These are phyloP conservation scores for Mycocentrospora acerina DNA, from an alignment of 2,329 filamentous ascomycete genomes.

Conservation along the genomic window DNA sequence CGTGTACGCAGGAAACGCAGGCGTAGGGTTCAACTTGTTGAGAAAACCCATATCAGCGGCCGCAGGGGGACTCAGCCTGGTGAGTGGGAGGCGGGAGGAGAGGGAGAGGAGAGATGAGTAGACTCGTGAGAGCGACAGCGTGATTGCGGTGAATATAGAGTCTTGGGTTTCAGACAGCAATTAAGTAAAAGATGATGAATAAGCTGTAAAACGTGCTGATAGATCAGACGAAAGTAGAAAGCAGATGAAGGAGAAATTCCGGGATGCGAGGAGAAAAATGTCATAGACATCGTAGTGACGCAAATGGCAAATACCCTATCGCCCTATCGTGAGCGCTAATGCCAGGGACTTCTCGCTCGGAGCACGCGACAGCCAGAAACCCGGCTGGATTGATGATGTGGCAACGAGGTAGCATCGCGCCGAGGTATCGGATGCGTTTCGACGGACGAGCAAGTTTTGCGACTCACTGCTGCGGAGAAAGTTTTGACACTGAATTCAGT, in stretches of 20 bases:
- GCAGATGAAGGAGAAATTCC: constrained; percentile 1
- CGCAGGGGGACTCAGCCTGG: constrained; percentile 8
- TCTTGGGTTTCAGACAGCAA: not conserved
- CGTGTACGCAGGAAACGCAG: constrained; percentile 71
- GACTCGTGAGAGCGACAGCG: constrained; percentile 32
- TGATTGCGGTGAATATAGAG: constrained; percentile 8
- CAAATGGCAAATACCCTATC: constrained; percentile 18
- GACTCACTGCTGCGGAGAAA: no score
- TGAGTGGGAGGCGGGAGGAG: constrained; percentile 11
- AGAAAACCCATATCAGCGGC: constrained; percentile 44
- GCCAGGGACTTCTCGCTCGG: constrained; percentile 29
- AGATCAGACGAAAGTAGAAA: not conserved
- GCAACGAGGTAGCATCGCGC: constrained; percentile 12
- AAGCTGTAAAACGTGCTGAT: no score
- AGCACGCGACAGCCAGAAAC: constrained; percentile 24
- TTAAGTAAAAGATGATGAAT: not conserved
- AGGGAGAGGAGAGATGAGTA: constrained; percentile 21
- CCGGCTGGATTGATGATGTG: constrained; percentile 18
- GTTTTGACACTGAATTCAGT: no score
- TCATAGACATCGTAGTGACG: constrained; percentile 21
- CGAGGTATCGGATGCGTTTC: constrained; percentile 21
- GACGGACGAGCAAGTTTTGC: constrained; percentile 2
- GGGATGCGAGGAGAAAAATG: constrained; percentile 1
- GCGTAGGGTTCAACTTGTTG: constrained; percentile 63
- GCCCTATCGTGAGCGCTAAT: constrained; percentile 22